Evolutionary conservation across 202 grass and related monocot species (phyloP).

Genomic region (Carex sylvatica): DNA sequence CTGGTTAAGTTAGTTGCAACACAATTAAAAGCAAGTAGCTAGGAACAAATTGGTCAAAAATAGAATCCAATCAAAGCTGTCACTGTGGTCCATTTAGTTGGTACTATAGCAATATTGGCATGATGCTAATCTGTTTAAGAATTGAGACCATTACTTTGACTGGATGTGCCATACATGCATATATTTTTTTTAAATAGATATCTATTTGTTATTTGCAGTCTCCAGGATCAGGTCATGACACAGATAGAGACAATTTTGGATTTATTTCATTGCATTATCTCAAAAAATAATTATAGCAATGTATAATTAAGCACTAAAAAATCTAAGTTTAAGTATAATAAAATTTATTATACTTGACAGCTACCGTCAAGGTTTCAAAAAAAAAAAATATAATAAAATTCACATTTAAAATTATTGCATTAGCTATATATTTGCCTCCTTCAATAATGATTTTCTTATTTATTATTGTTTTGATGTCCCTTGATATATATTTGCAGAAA

Average conservation of each 20-base stretch:
- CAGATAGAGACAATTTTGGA: background rate
- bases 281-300: too few species aligned
- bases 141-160: slow-evolving; percentile 16
- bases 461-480: too few species aligned
- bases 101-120: background rate
- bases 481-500: too few species aligned
- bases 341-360: too few species aligned
- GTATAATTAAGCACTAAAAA: too few species aligned
- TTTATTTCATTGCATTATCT: background rate
- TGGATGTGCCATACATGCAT: background rate
- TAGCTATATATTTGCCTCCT: too few species aligned
- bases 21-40: background rate
- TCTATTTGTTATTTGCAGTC: slow-evolving; percentile 10
- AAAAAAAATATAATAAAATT: too few species aligned
- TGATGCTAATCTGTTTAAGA: background rate
- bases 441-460: too few species aligned
- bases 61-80: slow-evolving; percentile 13
- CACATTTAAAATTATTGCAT: too few species aligned
- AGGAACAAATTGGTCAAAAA: slow-evolving; percentile 5
- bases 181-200: background rate
- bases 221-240: background rate
- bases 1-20: slow-evolving; percentile 16
- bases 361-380: too few species aligned
- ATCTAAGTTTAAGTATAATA: too few species aligned
- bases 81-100: slow-evolving; percentile 15